Evolutionary conservation across 768 basidiomycete genomes (phyloP).

Genomic region (Boletus rex-veris): DNA sequence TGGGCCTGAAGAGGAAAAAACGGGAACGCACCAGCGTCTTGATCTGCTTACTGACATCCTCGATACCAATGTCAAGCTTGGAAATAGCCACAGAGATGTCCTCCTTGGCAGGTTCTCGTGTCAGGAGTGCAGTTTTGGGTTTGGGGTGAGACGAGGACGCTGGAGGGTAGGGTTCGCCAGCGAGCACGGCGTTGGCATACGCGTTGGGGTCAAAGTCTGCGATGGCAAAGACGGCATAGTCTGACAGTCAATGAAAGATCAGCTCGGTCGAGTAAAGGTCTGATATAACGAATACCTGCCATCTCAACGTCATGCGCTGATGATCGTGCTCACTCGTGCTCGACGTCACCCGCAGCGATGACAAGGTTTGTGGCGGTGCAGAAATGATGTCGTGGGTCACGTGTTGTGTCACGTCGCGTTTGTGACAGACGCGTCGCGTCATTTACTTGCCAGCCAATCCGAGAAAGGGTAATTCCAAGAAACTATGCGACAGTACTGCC

Average conservation of each 20-base stretch:
- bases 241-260: constrained; percentile 33
- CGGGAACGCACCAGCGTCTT: constrained; percentile 63
- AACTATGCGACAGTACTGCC: constrained; percentile 10
- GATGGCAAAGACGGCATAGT: constrained; percentile 72
- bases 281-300: constrained; percentile 18
- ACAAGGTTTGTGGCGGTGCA: constrained; percentile 16
- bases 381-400: constrained; percentile 17
- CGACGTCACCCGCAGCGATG: background rate
- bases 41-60: constrained; percentile 90
- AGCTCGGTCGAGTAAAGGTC: background rate
- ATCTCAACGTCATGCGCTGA: constrained; percentile 3
- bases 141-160: constrained; percentile 30
- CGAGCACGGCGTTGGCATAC: constrained; percentile 87
- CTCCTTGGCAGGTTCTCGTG: constrained; percentile 63
- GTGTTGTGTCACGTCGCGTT: constrained; percentile 31
- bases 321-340: background rate
- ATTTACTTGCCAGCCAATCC: background rate
- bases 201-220: constrained; percentile 81
- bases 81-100: constrained; percentile 89
- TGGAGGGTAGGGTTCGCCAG: constrained; percentile 72
- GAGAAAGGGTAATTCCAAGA: constrained; percentile 16
- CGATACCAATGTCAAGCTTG: constrained; percentile 82
- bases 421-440: constrained; percentile 25
- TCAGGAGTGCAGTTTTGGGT: constrained; percentile 21
- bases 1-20: no score